Evolutionary conservation across 2,329 filamentous ascomycete genomes (phyloP).

Genomic region (Fusarium hainanense): DNA sequence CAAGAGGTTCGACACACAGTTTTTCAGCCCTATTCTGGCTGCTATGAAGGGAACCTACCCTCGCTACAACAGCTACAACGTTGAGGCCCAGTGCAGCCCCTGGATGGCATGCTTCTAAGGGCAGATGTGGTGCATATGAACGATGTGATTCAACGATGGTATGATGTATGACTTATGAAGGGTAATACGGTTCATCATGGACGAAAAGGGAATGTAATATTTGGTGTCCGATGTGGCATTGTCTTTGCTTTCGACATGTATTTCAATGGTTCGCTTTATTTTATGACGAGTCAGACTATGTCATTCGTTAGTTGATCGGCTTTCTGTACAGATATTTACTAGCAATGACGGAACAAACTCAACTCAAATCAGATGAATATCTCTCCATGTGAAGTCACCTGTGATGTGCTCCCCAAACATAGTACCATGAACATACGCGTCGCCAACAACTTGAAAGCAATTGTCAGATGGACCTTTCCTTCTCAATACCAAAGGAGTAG

Average conservation of each 20-base stretch:
- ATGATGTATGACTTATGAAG: conserved; percentile 16
- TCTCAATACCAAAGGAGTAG: conserved; percentile 30
- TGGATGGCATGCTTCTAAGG: conserved; percentile 51
- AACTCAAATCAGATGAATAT: not conserved
- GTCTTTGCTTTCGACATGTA: conserved; percentile 38
- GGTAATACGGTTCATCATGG: not conserved
- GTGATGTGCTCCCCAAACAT: conserved; percentile 19
- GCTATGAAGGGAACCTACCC: conserved; percentile 54
- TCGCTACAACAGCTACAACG: conserved; percentile 52
- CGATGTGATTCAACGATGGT: conserved; percentile 12
- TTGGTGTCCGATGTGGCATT: conserved; percentile 36
- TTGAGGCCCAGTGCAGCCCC: conserved; percentile 53
- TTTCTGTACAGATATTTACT: not conserved
- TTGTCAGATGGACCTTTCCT: conserved; percentile 20
- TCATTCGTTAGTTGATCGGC: not conserved
- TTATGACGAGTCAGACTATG: conserved; percentile 11
- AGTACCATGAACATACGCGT: conserved; percentile 30
- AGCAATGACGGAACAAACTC: not conserved
- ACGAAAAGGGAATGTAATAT: conserved; percentile 15
- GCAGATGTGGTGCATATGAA: not conserved
- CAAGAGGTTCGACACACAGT: conserved; percentile 50
- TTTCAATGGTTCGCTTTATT: conserved; percentile 26
- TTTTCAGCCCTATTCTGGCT: conserved; percentile 53
- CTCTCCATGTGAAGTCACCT: conserved; percentile 7
- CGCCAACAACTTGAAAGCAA: conserved; percentile 25